These are phyloP conservation scores for Plenodomus biglobosus DNA, from an alignment of 2,329 filamentous ascomycete species.

Conservation along the genomic window DNA sequence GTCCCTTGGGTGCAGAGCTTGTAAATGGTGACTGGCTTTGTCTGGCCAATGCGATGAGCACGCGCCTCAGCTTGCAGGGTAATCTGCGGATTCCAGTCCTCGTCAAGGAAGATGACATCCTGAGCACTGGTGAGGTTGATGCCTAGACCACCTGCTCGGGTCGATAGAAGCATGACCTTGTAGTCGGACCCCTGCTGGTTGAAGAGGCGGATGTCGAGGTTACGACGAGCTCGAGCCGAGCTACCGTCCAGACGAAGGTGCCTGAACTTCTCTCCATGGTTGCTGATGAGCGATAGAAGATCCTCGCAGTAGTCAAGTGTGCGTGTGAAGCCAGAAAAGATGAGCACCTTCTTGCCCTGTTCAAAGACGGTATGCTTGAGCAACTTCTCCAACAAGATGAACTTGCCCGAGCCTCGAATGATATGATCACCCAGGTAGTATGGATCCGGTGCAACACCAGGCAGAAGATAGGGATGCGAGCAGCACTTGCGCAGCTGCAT, in stretches of 20 bases:
- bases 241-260: conserved; percentile 55
- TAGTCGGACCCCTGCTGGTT: conserved; percentile 51
- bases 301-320: conserved; percentile 57
- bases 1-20: conserved; percentile 60
- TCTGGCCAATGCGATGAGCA: conserved; percentile 59
- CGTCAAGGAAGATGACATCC: conserved; percentile 60
- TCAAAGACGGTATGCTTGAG: conserved; percentile 53
- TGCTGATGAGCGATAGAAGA: conserved; percentile 50
- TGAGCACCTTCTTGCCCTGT: conserved; percentile 56
- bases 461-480: conserved; percentile 57
- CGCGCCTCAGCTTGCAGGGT: conserved; percentile 58
- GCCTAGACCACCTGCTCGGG: conserved; percentile 58
- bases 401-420: conserved; percentile 57
- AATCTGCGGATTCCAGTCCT: conserved; percentile 59
- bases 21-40: conserved; percentile 57
- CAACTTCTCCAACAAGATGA: conserved; percentile 57
- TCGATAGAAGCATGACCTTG: conserved; percentile 59
- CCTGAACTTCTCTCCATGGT: conserved; percentile 45
- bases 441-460: conserved; percentile 49
- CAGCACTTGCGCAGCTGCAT: conserved; percentile 61
- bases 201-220: conserved; percentile 57
- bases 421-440: conserved; percentile 53
- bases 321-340: conserved; percentile 59
- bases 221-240: conserved; percentile 53
- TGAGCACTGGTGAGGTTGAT: conserved; percentile 58